Evolutionary conservation across 2,329 filamentous ascomycete species (phyloP).

Genomic region (Diplodia corticola): DNA sequence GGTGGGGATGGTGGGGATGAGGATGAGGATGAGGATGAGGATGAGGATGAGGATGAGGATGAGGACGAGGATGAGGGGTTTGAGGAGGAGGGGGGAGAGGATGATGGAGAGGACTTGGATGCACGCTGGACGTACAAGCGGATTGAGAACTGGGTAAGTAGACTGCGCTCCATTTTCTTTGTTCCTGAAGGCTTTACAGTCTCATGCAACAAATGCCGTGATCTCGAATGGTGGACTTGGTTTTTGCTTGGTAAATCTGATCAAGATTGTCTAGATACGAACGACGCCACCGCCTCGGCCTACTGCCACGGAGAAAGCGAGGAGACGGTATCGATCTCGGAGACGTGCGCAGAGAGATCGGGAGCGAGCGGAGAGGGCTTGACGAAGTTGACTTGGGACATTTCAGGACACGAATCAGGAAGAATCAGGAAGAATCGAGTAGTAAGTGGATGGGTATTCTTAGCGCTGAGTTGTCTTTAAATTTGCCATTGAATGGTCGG

Average conservation of each 20-base stretch:
- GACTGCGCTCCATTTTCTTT: background rate
- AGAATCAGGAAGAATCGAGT: no score
- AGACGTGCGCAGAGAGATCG: slow-evolving; percentile 26
- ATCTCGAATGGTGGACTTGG: background rate
- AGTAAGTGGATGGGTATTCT: no score
- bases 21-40: background rate
- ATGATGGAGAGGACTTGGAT: background rate
- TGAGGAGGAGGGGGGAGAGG: background rate
- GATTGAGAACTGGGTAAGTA: background rate
- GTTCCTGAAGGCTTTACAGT: background rate
- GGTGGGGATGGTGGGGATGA: background rate
- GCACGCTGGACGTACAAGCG: background rate
- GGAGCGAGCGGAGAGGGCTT: background rate
- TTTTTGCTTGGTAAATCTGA: background rate
- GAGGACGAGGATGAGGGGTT: background rate
- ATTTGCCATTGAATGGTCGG: no score
- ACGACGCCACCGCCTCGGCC: background rate
- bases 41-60: background rate
- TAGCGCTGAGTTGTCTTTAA: no score
- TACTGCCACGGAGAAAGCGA: background rate
- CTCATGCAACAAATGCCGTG: background rate
- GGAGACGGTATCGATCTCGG: slow-evolving; percentile 4
- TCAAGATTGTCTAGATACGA: background rate
- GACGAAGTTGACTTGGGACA: background rate
- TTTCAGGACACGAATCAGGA: no score